These are phyloP conservation scores for Kwoniella bestiolae DNA, from an alignment of 768 basidiomycete species.

Conservation along the genomic window DNA sequence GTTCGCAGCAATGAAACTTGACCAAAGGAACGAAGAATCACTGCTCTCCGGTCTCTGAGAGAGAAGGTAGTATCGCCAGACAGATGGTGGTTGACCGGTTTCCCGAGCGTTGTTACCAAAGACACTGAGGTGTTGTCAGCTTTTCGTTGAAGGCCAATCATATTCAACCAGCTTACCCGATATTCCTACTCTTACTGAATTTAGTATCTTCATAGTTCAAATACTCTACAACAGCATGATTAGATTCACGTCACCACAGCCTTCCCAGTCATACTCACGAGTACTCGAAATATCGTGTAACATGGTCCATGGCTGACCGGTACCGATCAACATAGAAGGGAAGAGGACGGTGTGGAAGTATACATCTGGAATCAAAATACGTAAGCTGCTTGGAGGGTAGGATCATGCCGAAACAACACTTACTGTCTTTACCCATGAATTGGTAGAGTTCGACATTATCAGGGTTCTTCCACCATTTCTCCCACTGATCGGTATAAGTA, in stretches of 20 bases:
- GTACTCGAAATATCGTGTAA: conserved; percentile 94
- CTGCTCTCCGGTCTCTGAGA: conserved; percentile 89
- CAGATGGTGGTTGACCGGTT: conserved; percentile 88
- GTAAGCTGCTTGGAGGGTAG: neutral
- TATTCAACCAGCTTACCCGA: conserved; percentile 62
- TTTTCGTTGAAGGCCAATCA: too few relatives aligned
- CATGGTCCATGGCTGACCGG: conserved; percentile 89
- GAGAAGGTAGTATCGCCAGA: conserved; percentile 96
- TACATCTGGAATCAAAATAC: conserved; percentile 60
- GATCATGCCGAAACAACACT: conserved; percentile 13
- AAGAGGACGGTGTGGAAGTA: conserved; percentile 98
- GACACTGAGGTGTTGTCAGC: conserved; percentile 60
- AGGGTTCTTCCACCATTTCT: conserved; percentile 94
- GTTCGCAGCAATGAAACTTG: conserved; percentile 87
- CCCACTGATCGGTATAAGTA: conserved; percentile 91
- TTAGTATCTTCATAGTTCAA: conserved; percentile 98
- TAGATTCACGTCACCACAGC: neutral
- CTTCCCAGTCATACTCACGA: conserved; percentile 63
- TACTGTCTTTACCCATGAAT: conserved; percentile 98
- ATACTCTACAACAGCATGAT: conserved; percentile 65
- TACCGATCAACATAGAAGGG: conserved; percentile 85
- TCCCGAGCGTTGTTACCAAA: conserved; percentile 94
- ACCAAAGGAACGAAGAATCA: conserved; percentile 97
- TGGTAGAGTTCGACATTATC: conserved; percentile 89
- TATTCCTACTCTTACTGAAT: conserved; percentile 95